Evolutionary conservation across 2,329 filamentous ascomycete species (phyloP).

Genomic region (Onygena corvina): DNA sequence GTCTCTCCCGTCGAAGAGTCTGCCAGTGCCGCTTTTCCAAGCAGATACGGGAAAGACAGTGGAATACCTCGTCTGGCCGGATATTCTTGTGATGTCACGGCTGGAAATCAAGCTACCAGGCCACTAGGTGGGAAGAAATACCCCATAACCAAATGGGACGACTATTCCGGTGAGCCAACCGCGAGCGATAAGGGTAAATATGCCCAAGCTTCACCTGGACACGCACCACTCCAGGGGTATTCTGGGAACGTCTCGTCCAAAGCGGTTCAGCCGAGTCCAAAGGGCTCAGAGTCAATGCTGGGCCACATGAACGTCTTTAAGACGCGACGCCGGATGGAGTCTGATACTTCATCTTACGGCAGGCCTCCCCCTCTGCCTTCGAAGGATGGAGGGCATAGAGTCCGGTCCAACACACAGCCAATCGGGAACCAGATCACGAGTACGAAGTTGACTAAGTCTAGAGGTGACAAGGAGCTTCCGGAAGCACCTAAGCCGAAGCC

Average conservation of each 20-base stretch:
- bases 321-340: conserved; percentile 25
- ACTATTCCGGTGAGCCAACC: conserved; percentile 54
- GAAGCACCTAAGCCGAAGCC: conserved; percentile 28
- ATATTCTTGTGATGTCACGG: not conserved
- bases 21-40: conserved; percentile 6
- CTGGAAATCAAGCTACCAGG: not conserved
- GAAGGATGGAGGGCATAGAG: conserved; percentile 50
- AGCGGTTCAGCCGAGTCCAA: conserved; percentile 22
- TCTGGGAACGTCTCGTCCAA: conserved; percentile 19
- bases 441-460: not conserved
- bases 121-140: conserved; percentile 13
- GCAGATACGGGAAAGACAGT: not conserved
- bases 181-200: conserved; percentile 44
- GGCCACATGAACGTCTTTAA: conserved; percentile 27
- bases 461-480: conserved; percentile 1
- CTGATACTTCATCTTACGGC: conserved; percentile 27
- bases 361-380: conserved; percentile 40
- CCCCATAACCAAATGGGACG: conserved; percentile 44
- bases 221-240: conserved; percentile 19
- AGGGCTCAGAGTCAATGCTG: conserved; percentile 29
- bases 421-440: not conserved
- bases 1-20: conserved; percentile 34
- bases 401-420: not conserved
- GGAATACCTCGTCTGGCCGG: not conserved
- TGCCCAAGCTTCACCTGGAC: conserved; percentile 45